Percentiles rank a stretch among this genome's conserved stretches.
Conservation (phyloP, 345 rosid genomes). For the Rubroshorea leprosula region DNA sequence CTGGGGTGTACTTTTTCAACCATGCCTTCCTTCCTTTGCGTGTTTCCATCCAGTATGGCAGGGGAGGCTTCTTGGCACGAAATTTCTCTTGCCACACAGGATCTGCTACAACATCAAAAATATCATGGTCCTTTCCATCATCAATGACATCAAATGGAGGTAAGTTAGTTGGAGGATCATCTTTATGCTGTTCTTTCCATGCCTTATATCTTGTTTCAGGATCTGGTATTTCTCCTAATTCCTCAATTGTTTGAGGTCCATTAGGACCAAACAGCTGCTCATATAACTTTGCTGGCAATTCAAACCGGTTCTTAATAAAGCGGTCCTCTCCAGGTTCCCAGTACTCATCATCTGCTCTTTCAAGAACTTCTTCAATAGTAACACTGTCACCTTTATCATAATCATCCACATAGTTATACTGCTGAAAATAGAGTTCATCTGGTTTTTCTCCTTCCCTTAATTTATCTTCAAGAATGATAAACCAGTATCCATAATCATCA, state of each 20-base stretch:
- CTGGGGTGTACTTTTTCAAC: constrained; percentile 79
- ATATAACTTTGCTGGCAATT: constrained; percentile 84
- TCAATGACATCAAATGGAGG: constrained; percentile 79
- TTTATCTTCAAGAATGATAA: constrained; percentile 84
- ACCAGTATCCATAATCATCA: constrained; percentile 96
- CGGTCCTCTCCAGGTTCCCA: constrained; percentile 98
- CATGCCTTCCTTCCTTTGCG: constrained; percentile 96
- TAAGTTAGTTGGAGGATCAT: constrained; percentile 82
- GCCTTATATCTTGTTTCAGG: constrained; percentile 74
- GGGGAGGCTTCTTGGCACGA: constrained; percentile 59
- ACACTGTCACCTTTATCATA: constrained; percentile 85
- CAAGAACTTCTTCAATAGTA: constrained; percentile 63
- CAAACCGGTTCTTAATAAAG: constrained; percentile 64
- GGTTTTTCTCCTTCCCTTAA: constrained; percentile 76
- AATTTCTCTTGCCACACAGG: constrained; percentile 70
- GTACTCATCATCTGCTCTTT: constrained; percentile 83
- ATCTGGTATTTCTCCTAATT: constrained; percentile 69
- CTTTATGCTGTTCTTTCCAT: constrained; percentile 77
- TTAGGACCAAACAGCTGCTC: constrained; percentile 92
- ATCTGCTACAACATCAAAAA: constrained; percentile 45
- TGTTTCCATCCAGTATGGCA: constrained; percentile 87
- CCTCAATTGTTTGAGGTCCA: constrained; percentile 82
- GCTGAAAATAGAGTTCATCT: constrained; percentile 92
- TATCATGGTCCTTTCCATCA: constrained; percentile 69
- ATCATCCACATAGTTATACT: constrained; percentile 80